Evolutionary conservation across 2,329 filamentous ascomycete species (phyloP).

Genomic region (Fusarium sp.): DNA sequence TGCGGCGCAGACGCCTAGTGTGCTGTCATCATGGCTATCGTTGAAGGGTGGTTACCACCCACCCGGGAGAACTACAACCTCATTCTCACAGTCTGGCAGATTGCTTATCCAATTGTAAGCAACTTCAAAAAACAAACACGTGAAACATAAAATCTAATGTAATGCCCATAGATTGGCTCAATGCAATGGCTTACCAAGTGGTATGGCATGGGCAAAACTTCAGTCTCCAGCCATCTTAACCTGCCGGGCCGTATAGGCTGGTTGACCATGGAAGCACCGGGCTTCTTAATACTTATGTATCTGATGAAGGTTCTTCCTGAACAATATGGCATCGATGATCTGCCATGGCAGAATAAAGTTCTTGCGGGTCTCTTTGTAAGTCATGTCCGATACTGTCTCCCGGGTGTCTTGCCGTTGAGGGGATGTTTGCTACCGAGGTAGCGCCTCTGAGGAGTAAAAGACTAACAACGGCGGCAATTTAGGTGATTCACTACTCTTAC

Average conservation of each 20-base stretch:
- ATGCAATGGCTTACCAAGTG: slow-evolving; percentile 82
- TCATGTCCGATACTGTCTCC: slow-evolving; percentile 29
- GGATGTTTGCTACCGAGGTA: slow-evolving; percentile 26
- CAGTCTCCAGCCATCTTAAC: slow-evolving; percentile 79
- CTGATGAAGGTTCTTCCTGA: slow-evolving; percentile 77
- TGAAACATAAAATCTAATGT: slow-evolving; percentile 25
- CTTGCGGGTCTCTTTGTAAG: slow-evolving; percentile 76
- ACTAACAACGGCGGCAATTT: slow-evolving; percentile 4
- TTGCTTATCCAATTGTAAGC: slow-evolving; percentile 65
- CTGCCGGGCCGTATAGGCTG: slow-evolving; percentile 90
- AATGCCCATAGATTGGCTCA: slow-evolving; percentile 70
- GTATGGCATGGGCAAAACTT: slow-evolving; percentile 96
- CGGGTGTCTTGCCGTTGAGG: slow-evolving; percentile 32
- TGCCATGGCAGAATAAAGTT: slow-evolving; percentile 84
- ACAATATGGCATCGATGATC: slow-evolving; percentile 66
- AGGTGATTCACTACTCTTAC: slow-evolving; percentile 90
- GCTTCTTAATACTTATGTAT: slow-evolving; percentile 83
- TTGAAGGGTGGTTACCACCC: slow-evolving; percentile 70
- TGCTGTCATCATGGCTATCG: slow-evolving; percentile 58
- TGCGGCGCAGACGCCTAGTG: not conserved
- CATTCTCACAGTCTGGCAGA: slow-evolving; percentile 66
- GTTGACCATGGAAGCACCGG: slow-evolving; percentile 88
- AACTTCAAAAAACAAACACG: not conserved
- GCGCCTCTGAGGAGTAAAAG: slow-evolving; percentile 13
- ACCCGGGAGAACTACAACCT: slow-evolving; percentile 69